These are phyloP conservation scores for Cicer arietinum DNA, from an alignment of 306 rosid genomes.

Conservation along the genomic window DNA sequence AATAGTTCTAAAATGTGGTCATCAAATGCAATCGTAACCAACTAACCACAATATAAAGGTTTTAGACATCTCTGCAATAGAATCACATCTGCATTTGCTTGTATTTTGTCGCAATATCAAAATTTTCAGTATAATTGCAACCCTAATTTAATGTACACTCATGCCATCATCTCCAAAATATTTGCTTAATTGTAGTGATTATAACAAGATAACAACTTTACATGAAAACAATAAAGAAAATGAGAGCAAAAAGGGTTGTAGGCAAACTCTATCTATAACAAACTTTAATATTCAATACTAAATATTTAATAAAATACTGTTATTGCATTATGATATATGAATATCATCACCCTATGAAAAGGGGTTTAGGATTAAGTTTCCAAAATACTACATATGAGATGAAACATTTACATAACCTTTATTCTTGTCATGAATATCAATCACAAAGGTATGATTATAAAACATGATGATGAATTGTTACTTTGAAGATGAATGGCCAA, in stretches of 20 bases:
- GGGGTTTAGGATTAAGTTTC: background rate
- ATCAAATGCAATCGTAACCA: no score
- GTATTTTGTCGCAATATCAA: no score
- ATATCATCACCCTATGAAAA: background rate
- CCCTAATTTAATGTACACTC: no score
- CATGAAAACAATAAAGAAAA: background rate
- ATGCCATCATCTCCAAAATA: background rate
- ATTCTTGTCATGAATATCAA: background rate
- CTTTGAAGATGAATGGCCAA: conserved; percentile 55
- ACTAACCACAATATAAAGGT: no score
- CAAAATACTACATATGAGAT: conserved; percentile 32
- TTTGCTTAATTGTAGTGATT: background rate
- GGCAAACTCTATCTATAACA: background rate
- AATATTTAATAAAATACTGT: background rate
- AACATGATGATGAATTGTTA: conserved; percentile 32
- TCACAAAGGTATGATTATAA: background rate
- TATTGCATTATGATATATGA: background rate
- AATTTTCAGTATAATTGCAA: no score
- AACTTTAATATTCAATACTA: background rate
- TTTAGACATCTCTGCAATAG: no score
- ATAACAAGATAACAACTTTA: background rate
- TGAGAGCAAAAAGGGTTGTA: background rate
- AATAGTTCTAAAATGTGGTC: no score
- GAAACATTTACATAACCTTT: background rate
- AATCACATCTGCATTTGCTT: no score